Evolutionary conservation across 75 land plant genomes (phyloP).

Genomic region (Azolla pinnata): DNA sequence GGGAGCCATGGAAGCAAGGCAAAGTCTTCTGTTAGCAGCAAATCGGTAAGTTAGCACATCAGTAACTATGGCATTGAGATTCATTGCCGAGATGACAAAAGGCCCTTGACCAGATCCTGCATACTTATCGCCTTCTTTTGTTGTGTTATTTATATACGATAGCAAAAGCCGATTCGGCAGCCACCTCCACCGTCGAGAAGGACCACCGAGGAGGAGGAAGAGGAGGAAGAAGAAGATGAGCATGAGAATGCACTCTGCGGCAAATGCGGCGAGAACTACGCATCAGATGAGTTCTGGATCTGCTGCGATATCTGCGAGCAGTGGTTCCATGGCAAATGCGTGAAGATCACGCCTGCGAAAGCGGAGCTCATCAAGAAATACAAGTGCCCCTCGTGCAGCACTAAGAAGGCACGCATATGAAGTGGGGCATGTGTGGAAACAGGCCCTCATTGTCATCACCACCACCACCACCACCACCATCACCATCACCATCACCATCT

Average conservation of each 20-base stretch:
- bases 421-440: too few relatives aligned
- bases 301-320: slow-evolving; percentile 36
- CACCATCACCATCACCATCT: too few relatives aligned
- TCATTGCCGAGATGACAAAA: too few relatives aligned
- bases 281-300: slow-evolving; percentile 31
- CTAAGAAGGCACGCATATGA: slow-evolving; percentile 9
- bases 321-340: slow-evolving; percentile 35
- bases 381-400: slow-evolving; percentile 35
- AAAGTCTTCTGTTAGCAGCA: slow-evolving; percentile 9
- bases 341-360: slow-evolving; percentile 32
- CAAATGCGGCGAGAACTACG: slow-evolving; percentile 17
- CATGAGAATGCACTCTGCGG: slow-evolving; percentile 33
- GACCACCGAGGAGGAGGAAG: slow-evolving; percentile 6
- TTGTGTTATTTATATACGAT: neutral
- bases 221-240: slow-evolving; percentile 40
- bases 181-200: neutral
- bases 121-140: neutral
- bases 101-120: neutral
- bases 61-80: too few relatives aligned
- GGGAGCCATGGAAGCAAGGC: slow-evolving; percentile 4
- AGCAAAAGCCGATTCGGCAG: slow-evolving; percentile 1
- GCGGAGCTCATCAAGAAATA: slow-evolving; percentile 34
- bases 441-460: too few relatives aligned
- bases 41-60: slow-evolving; percentile 5
- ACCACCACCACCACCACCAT: too few relatives aligned